Evolutionary conservation across 345 rosid genomes (phyloP), one percentile per base, ranked within the genome.

Genomic region (Eucalyptus urophylla): DNA sequence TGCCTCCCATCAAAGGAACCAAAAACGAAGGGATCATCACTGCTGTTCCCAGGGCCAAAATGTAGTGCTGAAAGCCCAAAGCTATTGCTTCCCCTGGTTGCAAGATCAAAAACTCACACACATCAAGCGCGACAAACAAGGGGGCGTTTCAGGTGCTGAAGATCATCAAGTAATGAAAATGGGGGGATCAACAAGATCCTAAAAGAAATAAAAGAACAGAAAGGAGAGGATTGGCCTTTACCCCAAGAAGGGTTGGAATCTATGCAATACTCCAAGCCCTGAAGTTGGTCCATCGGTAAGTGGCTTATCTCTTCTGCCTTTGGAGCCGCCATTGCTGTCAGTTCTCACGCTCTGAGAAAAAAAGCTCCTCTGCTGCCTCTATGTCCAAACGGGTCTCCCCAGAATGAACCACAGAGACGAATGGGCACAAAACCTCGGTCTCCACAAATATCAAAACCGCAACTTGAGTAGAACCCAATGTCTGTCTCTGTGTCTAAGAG

Each of bases 171-270:
- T 9, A 37, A 5, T 10, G 31, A 45, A n/a, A 62, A 33, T 27
- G 65, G 49, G 47, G 47, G 80, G 17, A 47, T 44, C 51, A 44
- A 65, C 27, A 44, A 60, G 22, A 29, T 0, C n/a, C 22, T 31
- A 8, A 87, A 87, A 60, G 53, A 17, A 50, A 51, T 4, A 88
- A 24, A 50, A 37, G 80, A 72, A 86, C 53, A 86, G 15, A 49
- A 86, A 43, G 49, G 25, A 86, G 33, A 86, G 17, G 87, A 87
- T 72, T 40, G 29, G 86, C 88, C 86, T 91, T 29, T 92, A 98
- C 99, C 98, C 99, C 99, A 97, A 85, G 99, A 96, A 44, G 99
- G 99, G 89, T 98, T 98, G 50, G 99, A 98, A 93, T 98, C 99
- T 90, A 98, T 97, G 93, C 99, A 98, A 65, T 96, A 98, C 95